Percentiles rank a stretch among this genome's conserved stretches.
Conservation (phyloP, 2,329 filamentous ascomycete species). For the Trichoderma atroviride region DNA sequence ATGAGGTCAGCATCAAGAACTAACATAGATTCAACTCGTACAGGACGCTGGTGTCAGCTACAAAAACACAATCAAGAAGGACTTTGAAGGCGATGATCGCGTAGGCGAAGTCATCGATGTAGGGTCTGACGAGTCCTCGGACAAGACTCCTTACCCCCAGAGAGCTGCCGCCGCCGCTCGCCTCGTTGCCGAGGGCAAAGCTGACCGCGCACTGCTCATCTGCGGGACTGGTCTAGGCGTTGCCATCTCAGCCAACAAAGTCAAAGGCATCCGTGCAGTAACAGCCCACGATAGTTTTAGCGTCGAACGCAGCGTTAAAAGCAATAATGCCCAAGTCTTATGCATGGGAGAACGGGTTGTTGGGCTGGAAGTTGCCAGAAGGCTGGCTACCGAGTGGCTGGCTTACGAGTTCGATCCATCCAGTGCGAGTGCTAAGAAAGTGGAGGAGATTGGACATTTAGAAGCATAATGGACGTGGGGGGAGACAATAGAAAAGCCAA, state of each 20-base stretch:
- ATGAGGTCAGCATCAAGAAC: background rate
- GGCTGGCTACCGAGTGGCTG: constrained; percentile 79
- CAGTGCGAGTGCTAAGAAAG: constrained; percentile 50
- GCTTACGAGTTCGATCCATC: constrained; percentile 76
- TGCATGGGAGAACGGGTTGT: constrained; percentile 86
- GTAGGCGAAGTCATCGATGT: constrained; percentile 74
- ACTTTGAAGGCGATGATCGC: constrained; percentile 67
- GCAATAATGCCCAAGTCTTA: constrained; percentile 84
- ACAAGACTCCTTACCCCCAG: constrained; percentile 83
- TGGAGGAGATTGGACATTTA: constrained; percentile 46
- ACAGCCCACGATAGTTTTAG: constrained; percentile 86
- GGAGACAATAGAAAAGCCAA: background rate
- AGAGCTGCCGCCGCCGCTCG: constrained; percentile 72
- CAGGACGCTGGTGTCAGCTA: constrained; percentile 75
- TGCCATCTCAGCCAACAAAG: constrained; percentile 87
- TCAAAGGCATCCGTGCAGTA: constrained; percentile 81
- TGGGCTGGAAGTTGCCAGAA: constrained; percentile 76
- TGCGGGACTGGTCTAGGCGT: constrained; percentile 87
- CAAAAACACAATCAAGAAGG: constrained; percentile 75
- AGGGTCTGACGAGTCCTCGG: constrained; percentile 64
- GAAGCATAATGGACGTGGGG: constrained; percentile 34
- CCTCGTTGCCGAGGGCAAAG: constrained; percentile 63
- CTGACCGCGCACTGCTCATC: constrained; percentile 78
- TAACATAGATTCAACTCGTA: constrained; percentile 29
- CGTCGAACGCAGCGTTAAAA: constrained; percentile 77